Conservation (phyloP, 805 yeast species). For the Wickerhamomyces bovis region DNA sequence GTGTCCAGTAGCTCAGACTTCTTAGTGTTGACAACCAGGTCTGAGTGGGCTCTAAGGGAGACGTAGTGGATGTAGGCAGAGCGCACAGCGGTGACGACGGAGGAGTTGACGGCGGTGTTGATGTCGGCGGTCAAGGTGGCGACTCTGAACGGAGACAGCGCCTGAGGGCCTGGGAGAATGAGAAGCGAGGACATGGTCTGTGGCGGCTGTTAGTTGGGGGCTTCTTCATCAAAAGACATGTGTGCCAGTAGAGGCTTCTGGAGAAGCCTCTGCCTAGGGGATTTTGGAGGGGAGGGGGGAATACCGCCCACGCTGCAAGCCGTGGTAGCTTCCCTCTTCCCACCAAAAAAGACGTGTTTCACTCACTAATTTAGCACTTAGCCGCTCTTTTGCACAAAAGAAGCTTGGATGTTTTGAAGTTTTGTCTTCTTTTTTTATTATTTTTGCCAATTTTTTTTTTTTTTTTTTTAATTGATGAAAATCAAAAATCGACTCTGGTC, state of each 20-base stretch:
- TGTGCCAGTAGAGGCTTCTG: background rate
- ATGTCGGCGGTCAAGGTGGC: conserved; percentile 65
- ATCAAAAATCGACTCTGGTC: background rate
- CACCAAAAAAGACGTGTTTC: background rate
- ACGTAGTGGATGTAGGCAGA: conserved; percentile 80
- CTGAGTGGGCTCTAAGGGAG: conserved; percentile 38
- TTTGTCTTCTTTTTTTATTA: background rate
- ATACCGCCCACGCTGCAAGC: background rate
- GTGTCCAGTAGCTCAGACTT: conserved; percentile 47
- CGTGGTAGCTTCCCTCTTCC: background rate
- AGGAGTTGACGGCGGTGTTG: conserved; percentile 57
- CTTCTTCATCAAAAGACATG: too few species aligned
- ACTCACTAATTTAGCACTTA: background rate
- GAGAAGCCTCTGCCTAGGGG: too few species aligned
- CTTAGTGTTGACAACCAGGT: conserved; percentile 21
- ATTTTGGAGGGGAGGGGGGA: background rate
- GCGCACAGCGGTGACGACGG: conserved; percentile 63
- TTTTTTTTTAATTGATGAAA: background rate
- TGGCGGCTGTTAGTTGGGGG: background rate
- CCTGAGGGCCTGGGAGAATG: conserved; percentile 81
- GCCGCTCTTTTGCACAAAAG: background rate
- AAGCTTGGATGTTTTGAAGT: background rate
- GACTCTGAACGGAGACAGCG: conserved; percentile 83
- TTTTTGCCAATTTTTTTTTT: background rate
- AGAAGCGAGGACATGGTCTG: conserved; percentile 28